Evolutionary conservation across 23 red algal species (phyloP), one percentile per base, ranked within the genome.

Genomic region (Agarophyton chilense): DNA sequence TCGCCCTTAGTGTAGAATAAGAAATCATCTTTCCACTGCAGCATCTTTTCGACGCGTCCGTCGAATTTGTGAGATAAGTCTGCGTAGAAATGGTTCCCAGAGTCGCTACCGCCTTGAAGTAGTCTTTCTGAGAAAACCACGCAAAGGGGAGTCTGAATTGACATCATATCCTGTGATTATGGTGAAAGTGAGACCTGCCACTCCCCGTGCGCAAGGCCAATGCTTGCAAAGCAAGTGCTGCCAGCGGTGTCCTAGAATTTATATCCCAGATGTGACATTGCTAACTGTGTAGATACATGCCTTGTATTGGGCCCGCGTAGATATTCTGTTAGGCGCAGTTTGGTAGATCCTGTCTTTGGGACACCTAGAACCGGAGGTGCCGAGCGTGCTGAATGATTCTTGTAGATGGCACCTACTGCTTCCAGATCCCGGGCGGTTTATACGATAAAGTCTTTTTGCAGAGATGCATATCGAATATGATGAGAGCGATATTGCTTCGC

Each of bases 91-190:
- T 82, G 50, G 28, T 56, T 62, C 13, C 52, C 77, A 8, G 77
- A 81, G 22, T 81, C 55, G 7, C 33, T 83, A 19, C 54, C 54
- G 29, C 79, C 78, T 36, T 65, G 79, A 38, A 83, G 79, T 11
- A 83, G 41, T 11, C 79, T 13, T 2, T 33, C 12, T 9, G 54
- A 65, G n/a, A 26, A 64, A 60, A 44, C 63, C 0, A 83, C 79
- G 9, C 79, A 1, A 4, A 83, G 1, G 0, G 38, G 41, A 29
- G 54, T 83, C 51, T 83, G 79, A 22, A 83, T 83, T 0, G 0
- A 83, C 49, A 83, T 60, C 14, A 65, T 61, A 14, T 83, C 54
- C 16, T 83, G 79, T 22, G 54, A 83, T 25, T 83, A 11, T 22
- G 52, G 4, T 35, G 52, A 61, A 3, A 83, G 52, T 5, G 49